Evolutionary conservation across 2,329 filamentous ascomycete species (phyloP).

Genomic region (Chalaropsis ovoidea): DNA sequence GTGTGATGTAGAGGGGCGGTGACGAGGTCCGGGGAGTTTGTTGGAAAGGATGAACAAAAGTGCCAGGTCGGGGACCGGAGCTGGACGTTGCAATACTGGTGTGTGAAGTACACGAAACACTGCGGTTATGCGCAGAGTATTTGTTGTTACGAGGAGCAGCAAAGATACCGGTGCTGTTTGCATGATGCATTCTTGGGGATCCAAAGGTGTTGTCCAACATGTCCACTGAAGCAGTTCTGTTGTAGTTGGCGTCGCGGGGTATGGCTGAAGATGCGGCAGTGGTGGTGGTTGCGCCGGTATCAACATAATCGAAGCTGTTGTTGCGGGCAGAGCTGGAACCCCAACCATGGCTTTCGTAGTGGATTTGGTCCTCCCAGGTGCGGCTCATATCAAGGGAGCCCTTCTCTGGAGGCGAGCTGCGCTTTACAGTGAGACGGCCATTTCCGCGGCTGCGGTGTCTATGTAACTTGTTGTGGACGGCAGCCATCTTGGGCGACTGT

Average conservation of each 20-base stretch:
- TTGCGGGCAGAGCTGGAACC: conserved; percentile 32
- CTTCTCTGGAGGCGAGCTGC: conserved; percentile 47
- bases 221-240: conserved; percentile 12
- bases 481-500: conserved; percentile 27
- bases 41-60: conserved; percentile 55
- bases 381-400: conserved; percentile 54
- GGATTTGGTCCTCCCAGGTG: conserved; percentile 47
- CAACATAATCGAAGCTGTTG: conserved; percentile 40
- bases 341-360: conserved; percentile 33
- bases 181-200: conserved; percentile 17
- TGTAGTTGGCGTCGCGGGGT: conserved; percentile 20
- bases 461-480: conserved; percentile 27
- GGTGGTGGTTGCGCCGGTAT: conserved; percentile 31
- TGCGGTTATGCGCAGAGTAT: conserved; percentile 47
- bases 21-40: conserved; percentile 49
- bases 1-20: conserved; percentile 39
- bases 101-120: conserved; percentile 49
- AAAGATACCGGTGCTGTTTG: conserved; percentile 18
- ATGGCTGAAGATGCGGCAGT: conserved; percentile 23
- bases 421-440: conserved; percentile 43
- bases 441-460: conserved; percentile 26
- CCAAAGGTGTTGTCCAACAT: conserved; percentile 17
- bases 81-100: conserved; percentile 38
- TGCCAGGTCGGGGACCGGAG: conserved; percentile 31
- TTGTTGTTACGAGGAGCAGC: conserved; percentile 28